Evolutionary conservation across 73 alveolate genomes (phyloP).

Genomic region (Loxodes magnus): DNA sequence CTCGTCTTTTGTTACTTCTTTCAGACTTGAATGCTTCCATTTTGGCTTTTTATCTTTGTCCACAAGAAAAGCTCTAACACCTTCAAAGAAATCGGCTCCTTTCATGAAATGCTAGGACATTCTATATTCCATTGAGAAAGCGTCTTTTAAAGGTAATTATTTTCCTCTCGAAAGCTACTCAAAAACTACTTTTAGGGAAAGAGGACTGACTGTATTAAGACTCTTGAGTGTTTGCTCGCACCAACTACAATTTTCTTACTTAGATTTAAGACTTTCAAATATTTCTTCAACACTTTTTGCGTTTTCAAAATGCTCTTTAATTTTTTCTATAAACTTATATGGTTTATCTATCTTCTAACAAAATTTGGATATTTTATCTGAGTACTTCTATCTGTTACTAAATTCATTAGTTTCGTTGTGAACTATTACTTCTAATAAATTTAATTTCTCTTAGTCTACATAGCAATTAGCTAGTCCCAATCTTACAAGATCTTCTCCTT

Average conservation of each 20-base stretch:
- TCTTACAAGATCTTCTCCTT: slow-evolving; percentile 55
- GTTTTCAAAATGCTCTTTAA: slow-evolving; percentile 23
- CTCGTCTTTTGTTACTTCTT: slow-evolving; percentile 47
- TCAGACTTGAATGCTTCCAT: slow-evolving; percentile 54
- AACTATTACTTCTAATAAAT: slow-evolving; percentile 23
- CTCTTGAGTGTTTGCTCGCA: slow-evolving; percentile 10
- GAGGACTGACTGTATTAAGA: slow-evolving; percentile 26
- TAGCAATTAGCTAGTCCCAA: slow-evolving; percentile 86
- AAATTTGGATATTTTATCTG: slow-evolving; percentile 15
- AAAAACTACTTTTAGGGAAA: slow-evolving; percentile 49
- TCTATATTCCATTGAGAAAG: slow-evolving; percentile 62
- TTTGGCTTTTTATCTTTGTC: slow-evolving; percentile 75
- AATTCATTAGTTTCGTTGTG: slow-evolving; percentile 5
- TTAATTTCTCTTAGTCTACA: slow-evolving; percentile 37
- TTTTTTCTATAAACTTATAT: neutral
- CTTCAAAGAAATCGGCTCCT: slow-evolving; percentile 77
- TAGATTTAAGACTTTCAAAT: neutral
- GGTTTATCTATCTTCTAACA: neutral
- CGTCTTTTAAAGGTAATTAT: slow-evolving; percentile 45
- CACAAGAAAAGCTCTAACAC: slow-evolving; percentile 69
- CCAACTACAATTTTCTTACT: slow-evolving; percentile 7
- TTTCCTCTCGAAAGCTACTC: slow-evolving; percentile 74
- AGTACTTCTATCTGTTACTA: slow-evolving; percentile 12
- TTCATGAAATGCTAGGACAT: slow-evolving; percentile 54
- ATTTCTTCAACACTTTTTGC: slow-evolving; percentile 22